phyloP scores from a whole-genome alignment of 2,329 filamentous ascomycete genomes.

The Fusarium heterosporum region DNA sequence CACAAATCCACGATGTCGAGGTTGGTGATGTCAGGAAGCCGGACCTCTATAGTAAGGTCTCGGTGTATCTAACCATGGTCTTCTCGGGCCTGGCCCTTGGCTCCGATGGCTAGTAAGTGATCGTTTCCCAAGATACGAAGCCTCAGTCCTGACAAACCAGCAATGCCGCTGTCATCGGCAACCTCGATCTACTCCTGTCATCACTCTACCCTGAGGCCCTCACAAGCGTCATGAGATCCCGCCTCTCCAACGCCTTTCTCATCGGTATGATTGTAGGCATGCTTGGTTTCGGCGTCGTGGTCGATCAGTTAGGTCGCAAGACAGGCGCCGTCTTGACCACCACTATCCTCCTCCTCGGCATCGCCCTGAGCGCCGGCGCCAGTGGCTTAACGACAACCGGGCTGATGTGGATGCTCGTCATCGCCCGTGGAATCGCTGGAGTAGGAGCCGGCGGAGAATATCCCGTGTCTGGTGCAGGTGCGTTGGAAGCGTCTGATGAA shows the following conservation, averaged over 20 bases:
- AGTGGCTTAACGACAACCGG: background rate
- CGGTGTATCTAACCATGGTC: slow-evolving; percentile 6
- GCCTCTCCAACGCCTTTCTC: slow-evolving; percentile 3
- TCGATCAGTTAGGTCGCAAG: slow-evolving; percentile 15
- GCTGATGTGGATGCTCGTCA: slow-evolving; percentile 12
- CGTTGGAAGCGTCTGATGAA: slow-evolving; percentile 1
- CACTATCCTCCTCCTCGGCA: background rate
- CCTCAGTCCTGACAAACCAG: background rate
- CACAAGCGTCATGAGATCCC: background rate
- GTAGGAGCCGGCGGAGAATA: slow-evolving; percentile 12
- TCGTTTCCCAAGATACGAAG: background rate
- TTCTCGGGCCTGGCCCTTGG: slow-evolving; percentile 8
- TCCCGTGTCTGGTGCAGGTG: slow-evolving; percentile 9
- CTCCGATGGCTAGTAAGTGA: slow-evolving; percentile 20
- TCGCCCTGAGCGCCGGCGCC: background rate
- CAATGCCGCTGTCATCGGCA: slow-evolving; percentile 8
- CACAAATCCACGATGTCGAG: background rate
- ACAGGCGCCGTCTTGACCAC: slow-evolving; percentile 17
- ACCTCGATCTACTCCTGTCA: slow-evolving; percentile 1
- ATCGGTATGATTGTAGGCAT: slow-evolving; percentile 11
- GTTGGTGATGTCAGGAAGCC: slow-evolving; percentile 1
- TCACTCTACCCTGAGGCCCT: slow-evolving; percentile 9
- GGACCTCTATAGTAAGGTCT: slow-evolving; percentile 2
- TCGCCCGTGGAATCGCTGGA: slow-evolving; percentile 15
- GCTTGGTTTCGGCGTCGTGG: slow-evolving; percentile 6